Evolutionary conservation across 2,329 filamentous ascomycete species (phyloP).

Genomic region (Aaosphaeria arxii): DNA sequence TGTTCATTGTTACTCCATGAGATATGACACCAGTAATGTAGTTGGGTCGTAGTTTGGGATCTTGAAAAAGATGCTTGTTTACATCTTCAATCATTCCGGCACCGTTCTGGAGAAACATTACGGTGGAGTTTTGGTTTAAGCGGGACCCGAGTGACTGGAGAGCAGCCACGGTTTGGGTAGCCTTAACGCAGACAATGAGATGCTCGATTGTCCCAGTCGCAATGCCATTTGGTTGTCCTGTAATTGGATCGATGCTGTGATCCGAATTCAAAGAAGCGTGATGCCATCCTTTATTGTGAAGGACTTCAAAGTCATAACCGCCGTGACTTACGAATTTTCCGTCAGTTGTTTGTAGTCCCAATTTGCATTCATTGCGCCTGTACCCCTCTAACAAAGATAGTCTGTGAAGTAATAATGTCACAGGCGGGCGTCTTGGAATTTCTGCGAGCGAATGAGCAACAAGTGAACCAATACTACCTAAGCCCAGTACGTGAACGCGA

Average conservation of each 20-base stretch:
- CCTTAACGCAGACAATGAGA: constrained; percentile 77
- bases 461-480: constrained; percentile 78
- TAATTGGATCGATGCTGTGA: neutral
- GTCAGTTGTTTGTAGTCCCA: constrained; percentile 45
- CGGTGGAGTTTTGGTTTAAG: constrained; percentile 64
- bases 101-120: constrained; percentile 77
- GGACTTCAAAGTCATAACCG: constrained; percentile 48
- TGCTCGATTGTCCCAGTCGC: constrained; percentile 59
- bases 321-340: constrained; percentile 35
- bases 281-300: constrained; percentile 31
- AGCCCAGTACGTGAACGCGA: constrained; percentile 65
- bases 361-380: constrained; percentile 40
- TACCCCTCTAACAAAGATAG: constrained; percentile 44
- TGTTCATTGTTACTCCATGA: constrained; percentile 50
- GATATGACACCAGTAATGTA: constrained; percentile 71
- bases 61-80: constrained; percentile 66
- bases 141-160: constrained; percentile 63
- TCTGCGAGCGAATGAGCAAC: constrained; percentile 70
- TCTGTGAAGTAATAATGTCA: constrained; percentile 76
- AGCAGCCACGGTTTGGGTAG: constrained; percentile 51
- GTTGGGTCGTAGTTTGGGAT: constrained; percentile 63
- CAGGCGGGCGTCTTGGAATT: constrained; percentile 61
- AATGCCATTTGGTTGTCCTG: constrained; percentile 11
- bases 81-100: constrained; percentile 81
- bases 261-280: neutral